Conservation (phyloP, 306 rosid species). For the Quercus ilex region DNA sequence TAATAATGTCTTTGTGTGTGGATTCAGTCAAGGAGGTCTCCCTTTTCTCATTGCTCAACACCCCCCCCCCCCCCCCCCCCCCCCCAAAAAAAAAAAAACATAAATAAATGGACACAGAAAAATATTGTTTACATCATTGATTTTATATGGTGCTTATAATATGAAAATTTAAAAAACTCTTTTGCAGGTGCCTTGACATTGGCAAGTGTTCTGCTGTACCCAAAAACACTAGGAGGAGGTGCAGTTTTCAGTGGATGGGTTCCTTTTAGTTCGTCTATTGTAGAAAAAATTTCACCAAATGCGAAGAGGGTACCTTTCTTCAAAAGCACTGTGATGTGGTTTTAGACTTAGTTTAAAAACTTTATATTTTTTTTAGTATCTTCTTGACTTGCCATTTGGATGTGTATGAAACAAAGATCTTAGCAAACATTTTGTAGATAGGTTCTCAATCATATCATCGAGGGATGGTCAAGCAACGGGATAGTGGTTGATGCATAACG, state of each 20-base stretch:
- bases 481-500: neutral
- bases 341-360: neutral
- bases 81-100: no score
- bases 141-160: slow-evolving; percentile 1
- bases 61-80: rapidly evolving
- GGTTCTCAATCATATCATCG: neutral
- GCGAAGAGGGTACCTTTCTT: slow-evolving; percentile 64
- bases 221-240: slow-evolving; percentile 89
- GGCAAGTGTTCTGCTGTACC: slow-evolving; percentile 85
- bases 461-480: neutral
- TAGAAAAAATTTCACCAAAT: slow-evolving; percentile 50
- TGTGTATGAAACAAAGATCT: neutral
- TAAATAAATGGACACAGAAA: no score
- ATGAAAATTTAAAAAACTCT: slow-evolving; percentile 1
- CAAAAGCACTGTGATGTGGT: neutral
- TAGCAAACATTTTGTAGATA: neutral
- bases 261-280: slow-evolving; percentile 65
- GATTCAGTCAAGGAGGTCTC: slow-evolving; percentile 94
- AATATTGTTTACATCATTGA: neutral
- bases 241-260: slow-evolving; percentile 94
- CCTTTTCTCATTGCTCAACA: slow-evolving; percentile 9
- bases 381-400: neutral
- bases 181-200: slow-evolving; percentile 82
- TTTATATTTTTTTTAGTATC: neutral
- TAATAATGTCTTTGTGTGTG: slow-evolving; percentile 74